A percentile compares a stretch with the other conserved stretches of the same genome.
These are phyloP conservation scores for Dovyalis caffra DNA, from an alignment of 345 rosid genomes.

Conservation along the genomic window DNA sequence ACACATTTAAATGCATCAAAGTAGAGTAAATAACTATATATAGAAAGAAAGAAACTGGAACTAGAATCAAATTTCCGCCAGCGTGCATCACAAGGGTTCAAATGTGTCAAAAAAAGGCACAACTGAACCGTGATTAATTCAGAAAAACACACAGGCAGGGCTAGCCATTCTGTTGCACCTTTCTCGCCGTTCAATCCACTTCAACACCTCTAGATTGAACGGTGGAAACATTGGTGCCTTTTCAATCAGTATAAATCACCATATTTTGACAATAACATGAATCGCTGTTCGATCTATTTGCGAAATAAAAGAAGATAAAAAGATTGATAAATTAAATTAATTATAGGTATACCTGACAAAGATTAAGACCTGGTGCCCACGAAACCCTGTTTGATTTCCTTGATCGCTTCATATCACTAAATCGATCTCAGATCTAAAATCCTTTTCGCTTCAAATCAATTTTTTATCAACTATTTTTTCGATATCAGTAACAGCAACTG, in stretches of 20 bases:
- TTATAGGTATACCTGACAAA: slow-evolving; percentile 56
- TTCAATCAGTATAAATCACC: neutral
- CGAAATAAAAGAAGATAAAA: neutral
- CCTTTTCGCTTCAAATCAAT: neutral
- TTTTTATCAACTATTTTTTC: neutral
- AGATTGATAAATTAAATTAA: neutral
- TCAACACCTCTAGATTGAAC: neutral
- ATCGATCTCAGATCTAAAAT: neutral
- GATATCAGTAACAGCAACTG: neutral
- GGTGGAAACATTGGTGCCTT: slow-evolving; percentile 13
- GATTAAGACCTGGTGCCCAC: slow-evolving; percentile 52
- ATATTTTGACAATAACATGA: neutral
- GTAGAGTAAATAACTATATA: too few relatives aligned
- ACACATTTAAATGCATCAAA: too few relatives aligned
- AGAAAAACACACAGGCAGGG: neutral
- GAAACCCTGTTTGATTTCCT: slow-evolving; percentile 56
- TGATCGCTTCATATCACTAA: slow-evolving; percentile 41
- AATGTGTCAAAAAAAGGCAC: neutral
- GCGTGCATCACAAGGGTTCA: neutral
- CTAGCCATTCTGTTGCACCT: neutral
- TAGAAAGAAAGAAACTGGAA: too few relatives aligned
- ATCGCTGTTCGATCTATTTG: too few relatives aligned
- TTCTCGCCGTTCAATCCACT: slow-evolving; percentile 15
- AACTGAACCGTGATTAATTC: neutral
- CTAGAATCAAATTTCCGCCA: too few relatives aligned